Evolutionary conservation across 495 filamentous ascomycete species (phyloP), one percentile per base, ranked within the genome.

Genomic region (Penicillium tannophilum): DNA sequence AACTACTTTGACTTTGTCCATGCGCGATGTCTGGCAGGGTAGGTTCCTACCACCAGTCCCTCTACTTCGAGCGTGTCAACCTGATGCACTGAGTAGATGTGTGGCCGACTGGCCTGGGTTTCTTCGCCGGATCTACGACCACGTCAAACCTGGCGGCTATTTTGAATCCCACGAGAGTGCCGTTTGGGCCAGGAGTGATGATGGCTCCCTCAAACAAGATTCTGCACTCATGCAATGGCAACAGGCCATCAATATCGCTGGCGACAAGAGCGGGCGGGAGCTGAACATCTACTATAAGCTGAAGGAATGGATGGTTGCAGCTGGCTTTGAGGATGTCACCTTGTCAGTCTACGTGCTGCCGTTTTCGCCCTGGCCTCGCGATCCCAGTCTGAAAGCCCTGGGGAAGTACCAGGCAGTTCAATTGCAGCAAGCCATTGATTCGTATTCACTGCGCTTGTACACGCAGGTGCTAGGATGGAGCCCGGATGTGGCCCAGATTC

Each of bases 351-450:
- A 85, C 52, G 82, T 86, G 43, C 75, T 88, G 49, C 88, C 88
- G 1, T 79, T 87, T 51, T 86, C 84, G 0, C 78, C 81, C 0
- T 90, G 88, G 88, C 78, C 87, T 11, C 83, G 79, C 61, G 87
- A 90, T 60, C 81, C 78, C 28, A 75, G 79, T 31, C 67, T 89
- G 58, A 90, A 89, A 65, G 82, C 82, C 54, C 81, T 90, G 20
- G 88, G 88, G 60, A 76, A 79, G 55, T 85, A 80, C 24, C 84
- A 88, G 52, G 65, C 85, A 26, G 63, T 82, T 1, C 78, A 86
- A 61, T 81, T 84, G 7, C 67, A 84, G 33, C 75, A 86, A 59
- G 83, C 84, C 9, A 80, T 87, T 44, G 85, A 75, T 35, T 71
- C 77, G 3, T 84, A 81, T 63, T 74, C 67, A 8, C 60, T 87